Base-by-base conservation (phyloP, 768 basidiomycete species). In the Pisolithus sp. region DNA sequence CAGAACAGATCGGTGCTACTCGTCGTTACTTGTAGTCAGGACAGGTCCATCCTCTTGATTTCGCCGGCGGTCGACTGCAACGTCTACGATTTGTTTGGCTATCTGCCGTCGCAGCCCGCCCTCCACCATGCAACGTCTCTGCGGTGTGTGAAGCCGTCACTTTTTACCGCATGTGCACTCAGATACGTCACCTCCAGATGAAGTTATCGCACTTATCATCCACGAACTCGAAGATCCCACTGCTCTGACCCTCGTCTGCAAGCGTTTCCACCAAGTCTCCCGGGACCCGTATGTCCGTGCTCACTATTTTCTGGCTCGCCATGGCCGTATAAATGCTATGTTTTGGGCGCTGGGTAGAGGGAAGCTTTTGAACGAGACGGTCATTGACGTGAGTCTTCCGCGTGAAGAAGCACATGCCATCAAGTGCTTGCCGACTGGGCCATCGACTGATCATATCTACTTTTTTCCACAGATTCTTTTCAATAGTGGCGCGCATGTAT, bases 341-440 rank as follows among this genome's bases (percentile, higher is more conserved):
- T 90, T 80, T 64, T 79, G 80, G 72, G 87, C 87, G n/a, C 68
- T 90, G 54, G 82, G 84, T 18, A 75, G 85, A 53, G 86, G 86
- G 18, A 83, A 76, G 64, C 69, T 87, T 37, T 62, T 89, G 45
- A 81, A 71, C 39, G 78, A 81, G 53, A 73, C 75, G 44, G 83
- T 87, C 54, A 78, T 88, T 62, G 81, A 89, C 73, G 85, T 87
- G 63, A 61, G 83, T 73, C 18, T 50, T 48, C 59, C 56, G 42
- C 43, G 15, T 59, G 48, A 51, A 51, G 51, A 53, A 24, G 41
- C 36, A 59, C 62, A 63, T 54, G 10, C 60, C 63, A 50, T 57
- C 49, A 51, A 31, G 51, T 55, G 49, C 23, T 52, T 59, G 50
- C 58, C 42, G 41, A 59, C 39, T 10, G 8, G 20, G 46, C 21